phyloP scores from a whole-genome alignment of 176 grass and related monocot genomes.

The Alloteropsis semialata region DNA sequence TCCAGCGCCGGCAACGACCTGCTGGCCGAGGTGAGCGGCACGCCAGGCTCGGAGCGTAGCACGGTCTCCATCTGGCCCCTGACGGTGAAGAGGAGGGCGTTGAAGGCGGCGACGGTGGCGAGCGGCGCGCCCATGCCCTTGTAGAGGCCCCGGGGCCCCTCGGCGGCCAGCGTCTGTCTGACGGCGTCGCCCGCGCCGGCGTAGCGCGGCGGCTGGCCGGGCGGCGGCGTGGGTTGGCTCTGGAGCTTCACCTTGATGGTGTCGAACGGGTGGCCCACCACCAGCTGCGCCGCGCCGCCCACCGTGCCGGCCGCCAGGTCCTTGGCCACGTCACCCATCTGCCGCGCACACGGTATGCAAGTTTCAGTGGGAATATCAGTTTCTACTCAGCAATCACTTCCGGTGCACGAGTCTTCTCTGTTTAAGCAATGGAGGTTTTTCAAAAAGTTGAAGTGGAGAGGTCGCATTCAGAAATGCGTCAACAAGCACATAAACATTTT shows the following conservation, averaged over 20 bases:
- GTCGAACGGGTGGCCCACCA: conserved; percentile 89
- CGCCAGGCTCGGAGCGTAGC: conserved; percentile 56
- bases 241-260: conserved; percentile 95
- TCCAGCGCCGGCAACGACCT: conserved; percentile 66
- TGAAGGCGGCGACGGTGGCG: conserved; percentile 87
- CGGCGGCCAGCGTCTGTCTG: conserved; percentile 63
- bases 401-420: neutral
- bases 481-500: neutral
- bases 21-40: conserved; percentile 57
- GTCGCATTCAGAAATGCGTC: too few species aligned
- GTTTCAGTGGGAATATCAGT: neutral
- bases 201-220: conserved; percentile 62
- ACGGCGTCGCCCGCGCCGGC: conserved; percentile 71
- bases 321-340: conserved; percentile 89
- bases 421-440: too few species aligned
- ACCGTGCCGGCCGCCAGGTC: conserved; percentile 83
- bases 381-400: too few species aligned
- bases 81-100: conserved; percentile 79
- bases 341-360: neutral
- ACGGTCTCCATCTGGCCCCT: conserved; percentile 80
- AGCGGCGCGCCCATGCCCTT: conserved; percentile 94
- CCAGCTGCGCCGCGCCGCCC: conserved; percentile 69
- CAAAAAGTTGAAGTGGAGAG: too few species aligned
- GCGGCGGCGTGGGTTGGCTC: conserved; percentile 65
- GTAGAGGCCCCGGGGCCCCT: conserved; percentile 74